Evolutionary conservation across 1,284 basidiomycete species (phyloP).

Genomic region (Leccinum pachyderme): DNA sequence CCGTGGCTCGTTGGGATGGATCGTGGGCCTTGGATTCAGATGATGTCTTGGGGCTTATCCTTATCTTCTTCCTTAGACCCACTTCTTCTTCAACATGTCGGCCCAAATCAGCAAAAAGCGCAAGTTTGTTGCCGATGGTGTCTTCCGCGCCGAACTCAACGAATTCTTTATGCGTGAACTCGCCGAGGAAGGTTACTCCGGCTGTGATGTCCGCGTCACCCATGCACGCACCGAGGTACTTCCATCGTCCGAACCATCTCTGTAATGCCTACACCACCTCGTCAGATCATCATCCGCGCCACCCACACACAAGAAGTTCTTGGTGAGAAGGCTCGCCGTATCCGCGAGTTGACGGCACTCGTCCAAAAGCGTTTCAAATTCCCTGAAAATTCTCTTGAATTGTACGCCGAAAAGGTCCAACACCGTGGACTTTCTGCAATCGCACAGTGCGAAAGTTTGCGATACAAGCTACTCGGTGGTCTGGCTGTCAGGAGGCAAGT

Average conservation of each 20-base stretch:
- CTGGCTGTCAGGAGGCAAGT: conserved; percentile 93
- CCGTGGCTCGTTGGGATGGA: conserved; percentile 20
- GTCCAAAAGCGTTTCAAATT: conserved; percentile 99
- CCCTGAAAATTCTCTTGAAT: conserved; percentile 97
- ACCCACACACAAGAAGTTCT: conserved; percentile 99
- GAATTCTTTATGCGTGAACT: conserved; percentile 99
- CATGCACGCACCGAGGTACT: conserved; percentile 95
- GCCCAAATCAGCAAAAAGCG: conserved; percentile 92
- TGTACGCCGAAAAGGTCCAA: conserved; percentile 99
- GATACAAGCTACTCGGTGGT: conserved; percentile 99
- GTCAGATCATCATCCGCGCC: conserved; percentile 98
- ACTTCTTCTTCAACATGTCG: conserved; percentile 53
- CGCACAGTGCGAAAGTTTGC: conserved; percentile 97
- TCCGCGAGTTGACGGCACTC: conserved; percentile 97
- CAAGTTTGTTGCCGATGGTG: conserved; percentile 98
- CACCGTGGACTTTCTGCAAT: conserved; percentile 98
- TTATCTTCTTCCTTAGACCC: conserved; percentile 24
- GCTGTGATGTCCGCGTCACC: conserved; percentile 99
- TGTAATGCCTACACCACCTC: conserved; percentile 3
- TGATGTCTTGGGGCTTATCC: conserved; percentile 27
- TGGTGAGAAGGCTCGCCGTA: conserved; percentile 99
- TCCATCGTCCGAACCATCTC: conserved; percentile 4
- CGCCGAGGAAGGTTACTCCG: conserved; percentile 99
- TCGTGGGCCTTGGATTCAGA: conserved; percentile 14
- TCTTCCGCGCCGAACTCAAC: conserved; percentile 97